phyloP scores from a whole-genome alignment of 139 green algal genomes.

The Nannochloris sp. region DNA sequence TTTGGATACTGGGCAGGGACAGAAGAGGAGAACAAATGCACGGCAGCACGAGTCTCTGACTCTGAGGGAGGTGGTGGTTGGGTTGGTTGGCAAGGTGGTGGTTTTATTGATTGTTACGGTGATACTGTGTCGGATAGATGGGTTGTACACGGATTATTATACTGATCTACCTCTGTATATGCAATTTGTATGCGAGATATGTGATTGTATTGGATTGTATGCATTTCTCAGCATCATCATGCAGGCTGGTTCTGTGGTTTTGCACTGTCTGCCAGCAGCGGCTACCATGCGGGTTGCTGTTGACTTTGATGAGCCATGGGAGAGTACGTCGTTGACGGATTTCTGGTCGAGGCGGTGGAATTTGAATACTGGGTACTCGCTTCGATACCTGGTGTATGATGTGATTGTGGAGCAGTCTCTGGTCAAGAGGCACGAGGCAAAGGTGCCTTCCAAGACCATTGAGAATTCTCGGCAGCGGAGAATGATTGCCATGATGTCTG shows the following conservation, averaged over 20 bases:
- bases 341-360: constrained; percentile 53
- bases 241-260: constrained; percentile 16
- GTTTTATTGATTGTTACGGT: too few species aligned
- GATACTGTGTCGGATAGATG: too few species aligned
- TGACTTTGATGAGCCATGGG: constrained; percentile 37
- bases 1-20: background rate
- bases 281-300: too few species aligned
- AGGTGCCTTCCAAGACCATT: background rate
- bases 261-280: constrained; percentile 5
- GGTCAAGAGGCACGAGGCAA: constrained; percentile 6
- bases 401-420: constrained; percentile 28
- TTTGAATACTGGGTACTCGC: constrained; percentile 32
- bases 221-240: constrained; percentile 26
- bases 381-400: constrained; percentile 34
- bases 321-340: constrained; percentile 22
- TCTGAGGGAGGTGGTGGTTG: too few species aligned
- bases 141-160: too few species aligned
- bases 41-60: too few species aligned
- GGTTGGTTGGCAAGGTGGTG: too few species aligned
- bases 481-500: constrained; percentile 4
- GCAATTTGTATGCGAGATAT: background rate
- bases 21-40: too few species aligned
- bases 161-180: background rate
- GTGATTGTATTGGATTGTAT: constrained; percentile 22
- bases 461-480: background rate